Evolutionary conservation across 495 filamentous ascomycete species (phyloP).

Genomic region (Daldinia caldariorum): DNA sequence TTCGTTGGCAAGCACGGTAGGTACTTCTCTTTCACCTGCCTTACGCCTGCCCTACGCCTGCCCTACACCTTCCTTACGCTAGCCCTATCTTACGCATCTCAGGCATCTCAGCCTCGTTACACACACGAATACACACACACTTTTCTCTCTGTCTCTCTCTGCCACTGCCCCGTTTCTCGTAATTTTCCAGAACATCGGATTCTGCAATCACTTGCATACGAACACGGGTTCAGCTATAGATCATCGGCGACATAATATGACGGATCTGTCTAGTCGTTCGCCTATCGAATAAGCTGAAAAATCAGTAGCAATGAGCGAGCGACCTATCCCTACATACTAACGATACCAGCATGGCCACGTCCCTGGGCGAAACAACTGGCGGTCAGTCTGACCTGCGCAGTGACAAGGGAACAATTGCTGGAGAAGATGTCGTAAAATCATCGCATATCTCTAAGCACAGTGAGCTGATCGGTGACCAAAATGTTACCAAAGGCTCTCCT

Average conservation of each 20-base stretch:
- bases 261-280: constrained; percentile 31
- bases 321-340: constrained; percentile 14
- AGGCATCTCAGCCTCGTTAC: constrained; percentile 22
- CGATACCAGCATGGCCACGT: constrained; percentile 6
- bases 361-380: constrained; percentile 19
- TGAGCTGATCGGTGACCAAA: constrained; percentile 14
- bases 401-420: constrained; percentile 8
- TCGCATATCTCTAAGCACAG: constrained; percentile 3
- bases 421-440: constrained; percentile 4
- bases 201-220: constrained; percentile 8
- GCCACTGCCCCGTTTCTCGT: constrained; percentile 33
- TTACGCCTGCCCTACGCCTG: not conserved
- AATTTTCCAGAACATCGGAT: constrained; percentile 21
- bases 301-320: constrained; percentile 14
- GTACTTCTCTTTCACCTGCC: not conserved
- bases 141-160: no score
- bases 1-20: constrained; percentile 7
- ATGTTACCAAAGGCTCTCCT: constrained; percentile 2
- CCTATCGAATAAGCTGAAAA: constrained; percentile 19
- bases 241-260: constrained; percentile 25
- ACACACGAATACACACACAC: no score
- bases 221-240: constrained; percentile 22
- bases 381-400: constrained; percentile 30
- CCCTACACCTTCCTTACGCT: not conserved
- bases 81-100: constrained; percentile 29